Percentiles rank a stretch among this genome's conserved stretches.
Conservation (phyloP, 495 filamentous ascomycete species). For the Xylaria flabelliformis region DNA sequence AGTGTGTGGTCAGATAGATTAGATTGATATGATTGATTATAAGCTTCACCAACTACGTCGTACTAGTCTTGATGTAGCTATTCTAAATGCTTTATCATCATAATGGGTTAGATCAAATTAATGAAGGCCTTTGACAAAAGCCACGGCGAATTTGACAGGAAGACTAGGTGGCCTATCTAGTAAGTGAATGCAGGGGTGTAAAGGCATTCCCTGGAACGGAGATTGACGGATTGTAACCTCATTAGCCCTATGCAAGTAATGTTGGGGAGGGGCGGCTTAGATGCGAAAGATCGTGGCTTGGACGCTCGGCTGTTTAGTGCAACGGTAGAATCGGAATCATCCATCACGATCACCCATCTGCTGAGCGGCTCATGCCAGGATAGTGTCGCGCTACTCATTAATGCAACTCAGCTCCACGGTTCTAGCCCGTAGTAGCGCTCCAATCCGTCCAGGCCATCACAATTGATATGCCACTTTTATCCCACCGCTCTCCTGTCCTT, state of each 20-base stretch:
- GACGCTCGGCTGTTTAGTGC: not conserved
- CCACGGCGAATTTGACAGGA: not conserved
- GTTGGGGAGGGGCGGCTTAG: not conserved
- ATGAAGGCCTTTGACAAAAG: not conserved
- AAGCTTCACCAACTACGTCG: not conserved
- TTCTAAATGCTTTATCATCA: not conserved
- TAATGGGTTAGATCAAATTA: not conserved
- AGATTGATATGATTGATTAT: not conserved
- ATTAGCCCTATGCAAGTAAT: slow-evolving; percentile 26
- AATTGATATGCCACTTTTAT: slow-evolving; percentile 14
- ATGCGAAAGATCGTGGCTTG: slow-evolving; percentile 24
- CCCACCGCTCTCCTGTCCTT: slow-evolving; percentile 10
- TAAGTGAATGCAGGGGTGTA: slow-evolving; percentile 10
- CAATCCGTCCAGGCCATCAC: not conserved
- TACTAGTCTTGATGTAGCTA: not conserved
- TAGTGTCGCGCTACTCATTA: not conserved
- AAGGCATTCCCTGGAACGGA: not conserved
- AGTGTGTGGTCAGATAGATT: slow-evolving; percentile 1
- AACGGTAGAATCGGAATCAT: not conserved
- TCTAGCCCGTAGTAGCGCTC: slow-evolving; percentile 6
- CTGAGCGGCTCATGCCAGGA: not conserved
- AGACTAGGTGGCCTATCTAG: not conserved
- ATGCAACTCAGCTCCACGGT: slow-evolving; percentile 13
- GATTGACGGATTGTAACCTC: not conserved
- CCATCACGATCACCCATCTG: not conserved